phyloP scores from a whole-genome alignment of 1,284 basidiomycete genomes.

The Irpex sp. region DNA sequence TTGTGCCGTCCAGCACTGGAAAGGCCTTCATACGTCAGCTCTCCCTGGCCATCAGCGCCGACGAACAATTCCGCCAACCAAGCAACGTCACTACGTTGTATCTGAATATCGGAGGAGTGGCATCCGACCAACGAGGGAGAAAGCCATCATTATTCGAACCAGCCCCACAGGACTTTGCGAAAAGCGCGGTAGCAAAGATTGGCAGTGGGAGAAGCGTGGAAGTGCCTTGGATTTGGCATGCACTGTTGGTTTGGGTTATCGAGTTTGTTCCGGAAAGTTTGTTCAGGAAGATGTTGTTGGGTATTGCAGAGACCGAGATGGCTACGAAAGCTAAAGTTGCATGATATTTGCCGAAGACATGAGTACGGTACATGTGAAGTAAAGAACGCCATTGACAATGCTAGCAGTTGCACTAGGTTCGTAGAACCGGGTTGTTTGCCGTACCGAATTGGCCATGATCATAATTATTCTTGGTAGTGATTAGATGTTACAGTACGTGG shows the following conservation, averaged over 20 bases:
- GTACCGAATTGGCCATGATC: no score
- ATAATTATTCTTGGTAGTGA: no score
- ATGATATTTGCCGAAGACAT: not conserved
- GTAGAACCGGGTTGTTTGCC: no score
- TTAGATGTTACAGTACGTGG: no score
- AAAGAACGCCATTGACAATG: no score
- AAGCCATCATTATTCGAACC: not conserved
- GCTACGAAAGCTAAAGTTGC: not conserved
- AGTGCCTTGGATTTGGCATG: constrained; percentile 11
- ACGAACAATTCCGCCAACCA: constrained; percentile 1
- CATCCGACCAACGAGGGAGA: not conserved
- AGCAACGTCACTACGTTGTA: not conserved
- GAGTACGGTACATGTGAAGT: no score
- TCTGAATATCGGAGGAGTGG: not conserved
- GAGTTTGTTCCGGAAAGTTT: constrained; percentile 3
- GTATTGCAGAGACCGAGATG: not conserved
- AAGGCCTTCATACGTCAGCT: constrained; percentile 10
- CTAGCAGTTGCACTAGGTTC: no score
- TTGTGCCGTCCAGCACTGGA: constrained; percentile 6
- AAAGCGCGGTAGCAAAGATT: constrained; percentile 7
- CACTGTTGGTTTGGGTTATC: constrained; percentile 4
- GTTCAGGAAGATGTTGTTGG: constrained; percentile 1
- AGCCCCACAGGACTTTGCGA: constrained; percentile 9
- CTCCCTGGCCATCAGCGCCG: not conserved
- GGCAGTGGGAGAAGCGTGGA: constrained; percentile 10